Base-by-base conservation (phyloP, 2,329 filamentous ascomycete genomes). In the Intubia oerlemansii region DNA sequence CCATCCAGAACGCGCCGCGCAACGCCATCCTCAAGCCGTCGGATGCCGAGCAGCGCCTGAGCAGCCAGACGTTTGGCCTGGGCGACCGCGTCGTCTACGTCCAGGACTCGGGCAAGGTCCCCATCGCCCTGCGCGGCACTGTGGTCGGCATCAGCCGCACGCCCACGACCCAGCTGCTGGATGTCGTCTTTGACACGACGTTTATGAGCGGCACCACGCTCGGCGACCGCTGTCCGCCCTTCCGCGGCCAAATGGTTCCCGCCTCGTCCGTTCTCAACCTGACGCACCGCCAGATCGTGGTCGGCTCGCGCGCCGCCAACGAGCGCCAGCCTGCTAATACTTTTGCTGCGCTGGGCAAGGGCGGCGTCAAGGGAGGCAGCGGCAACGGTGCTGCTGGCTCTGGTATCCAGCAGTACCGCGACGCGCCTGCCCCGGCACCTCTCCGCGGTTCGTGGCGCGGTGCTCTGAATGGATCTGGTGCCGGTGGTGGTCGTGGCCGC, bases 141-240 rank as follows among this genome's bases (percentile, higher is more conserved):
- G 80, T 98, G n/a, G 75, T 91, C 32, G 88, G 88, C 20, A 76
- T 93, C 45, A 93, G 82, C 35, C 75, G 80, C 32, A 93, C 84
- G 17, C 64, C 82, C 13, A 77, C 79, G 32, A 75, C 74, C 16
- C 66, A 79, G 26, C 62, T 93, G 33, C 60, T 98, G 21, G 88
- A 98, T 46, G 67, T 95, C 32, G 73, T 98, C 7, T 98, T 92
- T 51, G 90, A 98, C 47, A 67, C 69, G 10, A 77, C 81, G 1
- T 98, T 98, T 51, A 95, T 98, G 84, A 91, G 82, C 44, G 88
- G 88, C 36, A 93, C 84, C 2, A 88, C 79, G 1, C 62, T 98
- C 11, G 78, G 80, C 34, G 82, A 84, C 32, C 74, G 88, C 34
- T 92, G 85, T 45, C 81, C 82, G 16, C 72, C 80, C 21, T 98